These are phyloP conservation scores for Trichoderma arundinaceum DNA, from an alignment of 2,329 filamentous ascomycete genomes.

Conservation along the genomic window DNA sequence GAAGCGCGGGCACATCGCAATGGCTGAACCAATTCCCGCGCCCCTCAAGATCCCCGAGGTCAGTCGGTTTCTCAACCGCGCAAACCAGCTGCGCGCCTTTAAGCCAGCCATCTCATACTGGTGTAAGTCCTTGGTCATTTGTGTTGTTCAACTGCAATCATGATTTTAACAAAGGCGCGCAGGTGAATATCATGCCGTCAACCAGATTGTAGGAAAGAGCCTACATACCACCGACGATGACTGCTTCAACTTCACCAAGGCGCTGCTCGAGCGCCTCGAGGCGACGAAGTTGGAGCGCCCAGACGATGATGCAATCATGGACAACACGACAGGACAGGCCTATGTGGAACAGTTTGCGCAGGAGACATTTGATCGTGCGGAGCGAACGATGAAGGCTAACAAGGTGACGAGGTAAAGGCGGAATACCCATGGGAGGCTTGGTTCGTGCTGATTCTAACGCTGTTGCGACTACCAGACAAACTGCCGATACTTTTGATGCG, in stretches of 20 bases:
- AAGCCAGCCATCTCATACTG: constrained; percentile 94
- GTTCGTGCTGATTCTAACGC: background rate
- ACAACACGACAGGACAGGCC: constrained; percentile 85
- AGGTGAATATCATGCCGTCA: constrained; percentile 92
- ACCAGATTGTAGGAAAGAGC: constrained; percentile 82
- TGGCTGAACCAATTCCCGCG: constrained; percentile 63
- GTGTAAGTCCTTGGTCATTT: constrained; percentile 67
- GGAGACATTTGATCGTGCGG: constrained; percentile 84
- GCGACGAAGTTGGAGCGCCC: constrained; percentile 63
- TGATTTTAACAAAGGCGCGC: background rate
- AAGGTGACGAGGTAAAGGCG: constrained; percentile 74
- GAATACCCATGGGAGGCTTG: background rate
- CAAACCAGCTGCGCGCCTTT: constrained; percentile 79
- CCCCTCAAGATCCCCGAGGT: constrained; percentile 79
- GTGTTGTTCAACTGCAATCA: background rate
- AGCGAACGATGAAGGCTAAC: constrained; percentile 80
- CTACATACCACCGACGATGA: constrained; percentile 81
- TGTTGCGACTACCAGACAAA: constrained; percentile 66
- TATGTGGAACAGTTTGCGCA: constrained; percentile 94
- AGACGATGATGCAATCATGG: constrained; percentile 80
- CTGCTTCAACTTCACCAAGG: constrained; percentile 78
- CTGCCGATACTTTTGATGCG: constrained; percentile 90
- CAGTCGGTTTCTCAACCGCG: constrained; percentile 81
- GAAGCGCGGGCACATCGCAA: constrained; percentile 45
- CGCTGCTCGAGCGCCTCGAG: constrained; percentile 91